Percentiles rank a stretch among this genome's conserved stretches.
Evolutionary conservation across 257 asterid genomes (phyloP).

Genomic region (Solanum chaucha): DNA sequence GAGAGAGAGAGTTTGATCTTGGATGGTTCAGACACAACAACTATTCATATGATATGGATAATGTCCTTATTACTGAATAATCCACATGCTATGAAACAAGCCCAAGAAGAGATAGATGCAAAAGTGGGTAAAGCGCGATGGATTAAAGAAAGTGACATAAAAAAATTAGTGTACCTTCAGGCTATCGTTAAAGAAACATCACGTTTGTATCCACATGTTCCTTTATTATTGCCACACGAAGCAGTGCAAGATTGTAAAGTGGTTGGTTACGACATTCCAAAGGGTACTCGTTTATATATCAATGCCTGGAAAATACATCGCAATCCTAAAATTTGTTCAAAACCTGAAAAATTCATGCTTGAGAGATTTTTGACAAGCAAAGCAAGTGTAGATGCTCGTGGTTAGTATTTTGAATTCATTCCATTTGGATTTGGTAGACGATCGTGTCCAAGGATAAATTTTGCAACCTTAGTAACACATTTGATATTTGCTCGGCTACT

Average conservation of each 20-base stretch:
- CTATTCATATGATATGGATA: slow-evolving; percentile 37
- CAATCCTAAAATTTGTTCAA: slow-evolving; percentile 37
- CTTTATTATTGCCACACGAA: slow-evolving; percentile 32
- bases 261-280: slow-evolving; percentile 22
- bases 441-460: slow-evolving; percentile 23
- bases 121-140: slow-evolving; percentile 37
- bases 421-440: slow-evolving; percentile 38
- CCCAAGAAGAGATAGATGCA: slow-evolving; percentile 32
- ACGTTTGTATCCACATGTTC: slow-evolving; percentile 44
- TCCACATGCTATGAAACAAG: slow-evolving; percentile 12
- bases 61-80: slow-evolving; percentile 31
- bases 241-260: slow-evolving; percentile 34
- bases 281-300: slow-evolving; percentile 30
- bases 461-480: slow-evolving; percentile 32
- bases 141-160: slow-evolving; percentile 41
- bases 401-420: slow-evolving; percentile 36
- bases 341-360: slow-evolving; percentile 29
- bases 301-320: slow-evolving; percentile 49
- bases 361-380: slow-evolving; percentile 38
- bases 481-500: slow-evolving; percentile 36
- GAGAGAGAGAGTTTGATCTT: slow-evolving; percentile 30
- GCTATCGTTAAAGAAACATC: slow-evolving; percentile 44
- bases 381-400: slow-evolving; percentile 17
- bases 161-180: slow-evolving; percentile 28
- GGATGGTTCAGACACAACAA: slow-evolving; percentile 51